Conservation (phyloP, 1,284 basidiomycete genomes). For the Phylloboletellus chloephorus region DNA sequence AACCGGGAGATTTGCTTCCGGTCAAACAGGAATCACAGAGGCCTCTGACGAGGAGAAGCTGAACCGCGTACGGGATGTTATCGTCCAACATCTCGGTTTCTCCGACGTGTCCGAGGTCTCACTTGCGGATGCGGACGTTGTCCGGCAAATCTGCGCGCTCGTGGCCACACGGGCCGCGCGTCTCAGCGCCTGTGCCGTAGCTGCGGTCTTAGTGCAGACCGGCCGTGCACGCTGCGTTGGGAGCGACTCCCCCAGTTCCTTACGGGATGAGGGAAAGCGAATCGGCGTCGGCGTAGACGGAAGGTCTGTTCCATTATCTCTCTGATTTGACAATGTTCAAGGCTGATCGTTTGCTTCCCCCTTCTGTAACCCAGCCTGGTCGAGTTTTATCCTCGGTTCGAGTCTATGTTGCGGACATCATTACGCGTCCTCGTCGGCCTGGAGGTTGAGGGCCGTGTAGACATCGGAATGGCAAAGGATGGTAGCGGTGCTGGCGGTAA, state of each 20-base stretch:
- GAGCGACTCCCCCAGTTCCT: constrained; percentile 27
- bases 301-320: constrained; percentile 44
- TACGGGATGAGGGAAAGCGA: constrained; percentile 43
- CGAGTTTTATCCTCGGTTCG: constrained; percentile 87
- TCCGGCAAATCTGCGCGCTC: constrained; percentile 73
- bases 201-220: constrained; percentile 82
- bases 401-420: constrained; percentile 68
- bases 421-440: constrained; percentile 74
- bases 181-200: constrained; percentile 83
- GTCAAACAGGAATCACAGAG: neutral
- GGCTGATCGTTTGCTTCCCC: constrained; percentile 1
- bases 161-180: constrained; percentile 81
- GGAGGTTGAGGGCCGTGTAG: constrained; percentile 71
- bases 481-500: constrained; percentile 94
- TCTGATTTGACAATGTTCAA: neutral
- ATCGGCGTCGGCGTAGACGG: constrained; percentile 87
- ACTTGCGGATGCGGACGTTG: constrained; percentile 70
- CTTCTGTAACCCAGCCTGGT: constrained; percentile 57
- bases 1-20: constrained; percentile 24
- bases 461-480: constrained; percentile 92
- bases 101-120: constrained; percentile 43
- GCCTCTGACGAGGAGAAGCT: constrained; percentile 28
- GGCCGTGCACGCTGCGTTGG: constrained; percentile 48
- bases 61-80: constrained; percentile 49
- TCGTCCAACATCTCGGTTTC: constrained; percentile 63